Evolutionary conservation across 2,329 filamentous ascomycete species (phyloP).

Genomic region (Paracamarosporium sp.): DNA sequence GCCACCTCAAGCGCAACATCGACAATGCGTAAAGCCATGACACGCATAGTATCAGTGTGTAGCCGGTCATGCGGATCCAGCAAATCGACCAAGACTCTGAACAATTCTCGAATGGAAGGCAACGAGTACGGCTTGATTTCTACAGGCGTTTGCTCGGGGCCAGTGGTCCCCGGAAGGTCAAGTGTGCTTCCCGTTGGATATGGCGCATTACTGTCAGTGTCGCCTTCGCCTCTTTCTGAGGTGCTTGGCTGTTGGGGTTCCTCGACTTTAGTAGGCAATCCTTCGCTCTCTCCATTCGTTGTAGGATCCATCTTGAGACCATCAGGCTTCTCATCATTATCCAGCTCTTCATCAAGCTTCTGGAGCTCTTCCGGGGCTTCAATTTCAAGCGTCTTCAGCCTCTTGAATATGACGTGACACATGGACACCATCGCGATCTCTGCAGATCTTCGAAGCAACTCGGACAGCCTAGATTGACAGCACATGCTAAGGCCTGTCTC

Average conservation of each 20-base stretch:
- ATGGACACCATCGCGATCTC: conserved; percentile 98
- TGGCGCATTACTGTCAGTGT: conserved; percentile 44
- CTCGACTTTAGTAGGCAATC: conserved; percentile 41
- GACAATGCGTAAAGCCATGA: conserved; percentile 96
- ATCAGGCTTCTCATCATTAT: conserved; percentile 68
- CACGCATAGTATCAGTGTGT: conserved; percentile 92
- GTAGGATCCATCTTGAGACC: conserved; percentile 85
- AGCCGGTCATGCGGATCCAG: conserved; percentile 91
- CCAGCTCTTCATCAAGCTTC: conserved; percentile 69
- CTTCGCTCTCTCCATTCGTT: conserved; percentile 67
- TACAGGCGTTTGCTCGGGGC: conserved; percentile 54
- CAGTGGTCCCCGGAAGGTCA: conserved; percentile 50
- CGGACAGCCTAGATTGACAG: conserved; percentile 89
- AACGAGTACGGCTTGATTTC: conserved; percentile 88
- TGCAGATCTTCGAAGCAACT: conserved; percentile 86
- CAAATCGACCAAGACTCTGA: conserved; percentile 90
- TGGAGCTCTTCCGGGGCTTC: conserved; percentile 73
- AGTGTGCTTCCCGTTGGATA: conserved; percentile 52
- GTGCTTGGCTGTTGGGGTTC: conserved; percentile 39
- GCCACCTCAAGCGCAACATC: conserved; percentile 97
- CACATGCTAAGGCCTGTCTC: conserved; percentile 96
- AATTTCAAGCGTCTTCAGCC: conserved; percentile 84
- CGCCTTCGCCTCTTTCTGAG: conserved; percentile 42
- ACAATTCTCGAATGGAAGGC: conserved; percentile 91
- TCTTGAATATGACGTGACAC: conserved; percentile 98